Base-by-base conservation (phyloP, 768 basidiomycete species). In the Sporobolomyces phaffii region DNA sequence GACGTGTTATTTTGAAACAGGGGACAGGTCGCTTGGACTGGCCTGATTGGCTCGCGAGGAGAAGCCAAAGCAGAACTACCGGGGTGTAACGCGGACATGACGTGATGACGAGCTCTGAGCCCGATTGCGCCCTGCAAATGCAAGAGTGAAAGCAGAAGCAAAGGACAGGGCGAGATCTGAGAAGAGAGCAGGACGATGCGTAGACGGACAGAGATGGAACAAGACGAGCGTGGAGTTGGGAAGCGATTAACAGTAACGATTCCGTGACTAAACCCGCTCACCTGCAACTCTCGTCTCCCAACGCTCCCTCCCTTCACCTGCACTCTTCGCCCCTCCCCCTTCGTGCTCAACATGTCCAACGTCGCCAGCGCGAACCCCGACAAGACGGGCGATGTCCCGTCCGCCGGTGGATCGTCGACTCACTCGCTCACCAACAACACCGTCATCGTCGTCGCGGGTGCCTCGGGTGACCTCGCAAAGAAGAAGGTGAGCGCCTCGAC, bases 381-480 rank as follows among this genome's bases (percentile, higher is more conserved):
- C 17, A 65, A 65, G 58, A 69, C 68, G 3, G 62, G 62, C n/a
- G 68, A 43, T 22, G 60, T 69, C 33, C 52, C 59, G 7, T 61
- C 68, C 2, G 50, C 31, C 1, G 52, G 59, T 0, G 63, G 59
- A 13, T 15, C 11, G 7, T 36, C 29, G 13, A 54, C 47, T 26
- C 65, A 63, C 51, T 20, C 22, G 14, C 65, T 72, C 49, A 41
- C 13, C 28, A 47, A 36, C 50, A 54, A 62, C 54, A 72, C 70
- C 18, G 29, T 57, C 53, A 66, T 64, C 59, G 70, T 73, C 47
- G 93, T 98, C 60, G 85, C 93, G 67, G 94, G 94, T 62, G 94
- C 94, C 5, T 93, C 91, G 62, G 94, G 94, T 44, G 94, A 99
- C 82, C 83, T 99, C 50, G 94, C 94, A 70, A 94, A 96, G 87